A percentile compares a stretch with the other conserved stretches of the same genome.
These are phyloP conservation scores for Leccinum variicolor DNA, from an alignment of 768 basidiomycete species.

Conservation along the genomic window DNA sequence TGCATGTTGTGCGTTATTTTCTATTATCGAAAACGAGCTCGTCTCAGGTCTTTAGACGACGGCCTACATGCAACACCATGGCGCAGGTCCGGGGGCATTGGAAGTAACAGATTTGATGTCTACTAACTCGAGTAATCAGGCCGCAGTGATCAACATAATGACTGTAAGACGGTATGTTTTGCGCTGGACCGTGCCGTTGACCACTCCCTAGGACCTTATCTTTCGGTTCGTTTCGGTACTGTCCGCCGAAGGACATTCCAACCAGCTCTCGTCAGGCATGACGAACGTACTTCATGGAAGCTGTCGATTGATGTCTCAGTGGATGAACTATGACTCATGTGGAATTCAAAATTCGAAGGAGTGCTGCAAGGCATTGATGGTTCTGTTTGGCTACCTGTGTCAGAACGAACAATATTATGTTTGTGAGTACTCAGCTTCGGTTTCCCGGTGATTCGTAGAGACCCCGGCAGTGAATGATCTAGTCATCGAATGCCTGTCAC, in stretches of 20 bases:
- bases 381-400: conserved; percentile 24
- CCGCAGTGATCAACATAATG: conserved; percentile 24
- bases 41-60: conserved; percentile 39
- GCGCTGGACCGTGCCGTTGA: conserved; percentile 1
- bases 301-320: conserved; percentile 21
- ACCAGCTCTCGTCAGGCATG: conserved; percentile 16
- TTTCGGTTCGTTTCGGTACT: conserved; percentile 24
- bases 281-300: conserved; percentile 16
- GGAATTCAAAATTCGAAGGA: conserved; percentile 28
- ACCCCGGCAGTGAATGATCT: conserved; percentile 15
- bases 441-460: background rate
- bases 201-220: conserved; percentile 13
- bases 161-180: conserved; percentile 17
- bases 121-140: background rate
- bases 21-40: background rate
- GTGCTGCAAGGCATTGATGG: conserved; percentile 28
- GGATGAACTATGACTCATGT: conserved; percentile 19
- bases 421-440: conserved; percentile 12
- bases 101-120: conserved; percentile 2
- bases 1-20: conserved; percentile 41
- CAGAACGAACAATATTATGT: conserved; percentile 15
- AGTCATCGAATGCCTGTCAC: conserved; percentile 19
- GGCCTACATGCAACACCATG: conserved; percentile 49
- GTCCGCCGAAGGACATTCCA: conserved; percentile 9
- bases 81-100: background rate